phyloP scores from a whole-genome alignment of 139 green algal species.

The Micractinium conductrix region DNA sequence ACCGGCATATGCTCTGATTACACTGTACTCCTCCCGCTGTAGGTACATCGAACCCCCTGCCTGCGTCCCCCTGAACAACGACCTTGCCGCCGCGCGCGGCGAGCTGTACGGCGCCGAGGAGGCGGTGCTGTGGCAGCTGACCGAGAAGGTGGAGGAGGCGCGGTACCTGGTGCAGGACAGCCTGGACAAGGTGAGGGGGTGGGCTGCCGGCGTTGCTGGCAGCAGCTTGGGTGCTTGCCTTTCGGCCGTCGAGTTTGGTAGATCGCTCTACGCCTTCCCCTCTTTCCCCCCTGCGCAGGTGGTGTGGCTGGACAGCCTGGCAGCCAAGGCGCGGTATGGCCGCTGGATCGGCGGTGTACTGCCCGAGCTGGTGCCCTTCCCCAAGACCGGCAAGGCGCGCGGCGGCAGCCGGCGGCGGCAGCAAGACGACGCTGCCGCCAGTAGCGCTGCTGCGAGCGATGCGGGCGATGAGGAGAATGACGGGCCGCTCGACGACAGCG shows the following conservation, averaged over 20 bases:
- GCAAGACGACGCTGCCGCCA: too few relatives aligned
- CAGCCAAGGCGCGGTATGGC: slow-evolving; percentile 68
- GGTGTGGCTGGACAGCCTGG: slow-evolving; percentile 70
- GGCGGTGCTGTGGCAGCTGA: slow-evolving; percentile 80
- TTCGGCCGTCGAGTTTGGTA: too few relatives aligned
- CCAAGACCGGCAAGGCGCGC: slow-evolving; percentile 27
- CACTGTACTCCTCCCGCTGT: neutral
- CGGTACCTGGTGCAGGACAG: slow-evolving; percentile 35
- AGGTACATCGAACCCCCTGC: slow-evolving; percentile 75
- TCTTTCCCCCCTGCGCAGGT: too few relatives aligned
- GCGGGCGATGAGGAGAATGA: slow-evolving; percentile 7
- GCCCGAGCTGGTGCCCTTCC: slow-evolving; percentile 63
- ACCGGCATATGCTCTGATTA: too few relatives aligned
- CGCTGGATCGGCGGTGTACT: slow-evolving; percentile 72
- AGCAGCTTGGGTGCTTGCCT: too few relatives aligned
- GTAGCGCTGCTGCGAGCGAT: neutral
- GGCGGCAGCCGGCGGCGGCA: slow-evolving; percentile 34
- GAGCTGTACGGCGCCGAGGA: slow-evolving; percentile 79
- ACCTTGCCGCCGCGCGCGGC: slow-evolving; percentile 67
- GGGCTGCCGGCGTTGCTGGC: too few relatives aligned
- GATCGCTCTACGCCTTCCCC: too few relatives aligned
- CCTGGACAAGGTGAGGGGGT: slow-evolving; percentile 39
- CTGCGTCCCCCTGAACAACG: slow-evolving; percentile 84
- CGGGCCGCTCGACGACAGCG: neutral
- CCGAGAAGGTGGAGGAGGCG: slow-evolving; percentile 43